A percentile compares a stretch with the other conserved stretches of the same genome.
Evolutionary conservation across 1,284 basidiomycete species (phyloP).

Genomic region (Trichosporon asahii): DNA sequence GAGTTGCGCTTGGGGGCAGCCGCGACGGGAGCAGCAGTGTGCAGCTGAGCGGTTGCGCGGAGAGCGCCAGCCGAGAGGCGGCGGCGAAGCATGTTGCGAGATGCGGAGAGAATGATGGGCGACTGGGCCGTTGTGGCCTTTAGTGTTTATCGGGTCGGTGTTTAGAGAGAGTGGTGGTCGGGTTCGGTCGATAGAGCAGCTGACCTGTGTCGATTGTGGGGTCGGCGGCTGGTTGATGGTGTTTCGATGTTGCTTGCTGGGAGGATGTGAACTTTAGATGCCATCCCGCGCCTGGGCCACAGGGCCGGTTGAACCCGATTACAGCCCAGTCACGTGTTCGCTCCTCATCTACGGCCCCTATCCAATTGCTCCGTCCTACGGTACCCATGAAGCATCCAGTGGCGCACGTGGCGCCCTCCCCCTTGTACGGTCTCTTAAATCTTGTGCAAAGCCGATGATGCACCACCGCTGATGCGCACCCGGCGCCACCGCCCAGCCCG

Average conservation of each 20-base stretch:
- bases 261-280: slow-evolving; percentile 4
- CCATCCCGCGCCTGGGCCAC: background rate
- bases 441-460: background rate
- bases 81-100: slow-evolving; percentile 43
- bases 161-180: background rate
- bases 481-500: background rate
- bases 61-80: slow-evolving; percentile 44
- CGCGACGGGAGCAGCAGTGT: background rate
- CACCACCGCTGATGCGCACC: background rate
- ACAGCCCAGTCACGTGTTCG: background rate
- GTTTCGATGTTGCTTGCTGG: background rate
- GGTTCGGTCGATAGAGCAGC: slow-evolving; percentile 1
- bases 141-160: background rate
- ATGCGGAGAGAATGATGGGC: slow-evolving; percentile 19
- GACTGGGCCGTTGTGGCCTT: slow-evolving; percentile 1
- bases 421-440: background rate
- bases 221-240: slow-evolving; percentile 2
- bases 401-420: background rate
- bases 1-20: slow-evolving; percentile 12
- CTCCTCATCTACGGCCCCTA: background rate
- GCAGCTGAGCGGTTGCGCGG: slow-evolving; percentile 28
- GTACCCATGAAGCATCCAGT: too few species aligned
- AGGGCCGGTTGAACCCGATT: slow-evolving; percentile 5
- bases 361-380: background rate
- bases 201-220: background rate